A percentile compares a stretch with the other conserved stretches of the same genome.
phyloP scores from a whole-genome alignment of 768 basidiomycete species.

The Leccinum broughii region DNA sequence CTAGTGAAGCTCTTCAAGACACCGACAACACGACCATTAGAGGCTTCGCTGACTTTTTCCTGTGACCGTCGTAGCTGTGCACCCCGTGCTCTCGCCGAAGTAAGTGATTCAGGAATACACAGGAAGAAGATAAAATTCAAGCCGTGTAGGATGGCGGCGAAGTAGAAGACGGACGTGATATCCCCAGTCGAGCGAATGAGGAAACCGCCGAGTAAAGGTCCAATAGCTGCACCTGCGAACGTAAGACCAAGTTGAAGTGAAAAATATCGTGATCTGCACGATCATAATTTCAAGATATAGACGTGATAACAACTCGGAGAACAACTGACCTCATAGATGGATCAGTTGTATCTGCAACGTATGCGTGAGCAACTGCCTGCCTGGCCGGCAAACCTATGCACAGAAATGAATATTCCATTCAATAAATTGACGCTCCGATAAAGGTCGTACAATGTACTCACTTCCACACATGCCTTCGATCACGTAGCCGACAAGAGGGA shows the following conservation, averaged over 20 bases:
- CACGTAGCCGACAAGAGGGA: conserved; percentile 63
- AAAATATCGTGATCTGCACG: conserved; percentile 58
- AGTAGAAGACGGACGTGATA: conserved; percentile 70
- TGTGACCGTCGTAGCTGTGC: conserved; percentile 18
- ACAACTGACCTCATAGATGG: conserved; percentile 50
- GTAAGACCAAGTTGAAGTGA: conserved; percentile 66
- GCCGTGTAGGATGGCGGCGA: conserved; percentile 51
- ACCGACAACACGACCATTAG: neutral
- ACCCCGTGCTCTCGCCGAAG: conserved; percentile 42
- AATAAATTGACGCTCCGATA: neutral
- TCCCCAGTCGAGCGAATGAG: conserved; percentile 58
- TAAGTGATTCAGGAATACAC: conserved; percentile 78
- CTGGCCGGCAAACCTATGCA: conserved; percentile 50
- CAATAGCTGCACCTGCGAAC: conserved; percentile 74
- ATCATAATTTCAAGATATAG: conserved; percentile 5
- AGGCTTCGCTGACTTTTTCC: conserved; percentile 10
- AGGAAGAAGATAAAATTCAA: conserved; percentile 51
- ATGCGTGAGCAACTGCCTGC: conserved; percentile 58
- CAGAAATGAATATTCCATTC: neutral
- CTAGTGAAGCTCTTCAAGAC: conserved; percentile 47
- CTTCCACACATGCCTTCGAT: conserved; percentile 76
- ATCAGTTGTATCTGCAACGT: conserved; percentile 66
- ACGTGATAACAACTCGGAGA: neutral
- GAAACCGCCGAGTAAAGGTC: conserved; percentile 71
- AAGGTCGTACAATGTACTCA: conserved; percentile 30